Evolutionary conservation across 331 rosid genomes (phyloP), one percentile per base, ranked within the genome.

Genomic region (Acacia pycnantha): DNA sequence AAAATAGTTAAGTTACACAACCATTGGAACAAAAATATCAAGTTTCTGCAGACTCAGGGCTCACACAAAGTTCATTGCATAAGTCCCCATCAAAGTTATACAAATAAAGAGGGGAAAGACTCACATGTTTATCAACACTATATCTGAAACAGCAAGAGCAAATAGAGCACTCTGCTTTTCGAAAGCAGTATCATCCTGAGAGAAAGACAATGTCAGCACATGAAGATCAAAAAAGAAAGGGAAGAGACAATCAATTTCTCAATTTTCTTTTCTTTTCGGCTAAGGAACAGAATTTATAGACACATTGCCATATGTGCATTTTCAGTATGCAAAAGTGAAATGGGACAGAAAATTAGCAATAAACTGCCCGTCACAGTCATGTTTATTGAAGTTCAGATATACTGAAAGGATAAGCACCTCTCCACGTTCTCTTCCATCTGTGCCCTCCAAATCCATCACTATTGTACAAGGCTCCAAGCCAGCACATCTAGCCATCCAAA

Each of bases 361-460:
- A 54, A 75, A 69, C 58, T 66, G 41, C 35, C 27, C 44, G 33
- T 24, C 75, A 69, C 37, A 31, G 69, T 15, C 68, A 73, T 12
- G 68, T 46, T 77, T 66, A 87, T 64, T n/a, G 50, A 84, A 78
- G 26, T 15, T 48, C 59, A 68, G 71, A 61, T 33, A 41, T 24
- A 73, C 72, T 78, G 71, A 67, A 62, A 4, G 40, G 68, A 81
- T 70, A 82, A 64, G 69, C 87, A 94, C 98, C 98, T 94, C 98
- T 88, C 98, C 98, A 29, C 98, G 91, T 80, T 94, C 98, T 88
- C 98, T 89, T 83, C 98, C 98, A 92, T 94, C 98, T 12, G 97
- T 92, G 68, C 98, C 98, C 88, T 92, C 98, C 85, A 94, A 87
- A 89, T 94, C 98, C 98, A 94, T 92, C 70, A 92, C 98, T 77